Evolutionary conservation across 2,329 filamentous ascomycete genomes (phyloP), one percentile per base, ranked within the genome.

Genomic region (Pestalotiopsis sp.): DNA sequence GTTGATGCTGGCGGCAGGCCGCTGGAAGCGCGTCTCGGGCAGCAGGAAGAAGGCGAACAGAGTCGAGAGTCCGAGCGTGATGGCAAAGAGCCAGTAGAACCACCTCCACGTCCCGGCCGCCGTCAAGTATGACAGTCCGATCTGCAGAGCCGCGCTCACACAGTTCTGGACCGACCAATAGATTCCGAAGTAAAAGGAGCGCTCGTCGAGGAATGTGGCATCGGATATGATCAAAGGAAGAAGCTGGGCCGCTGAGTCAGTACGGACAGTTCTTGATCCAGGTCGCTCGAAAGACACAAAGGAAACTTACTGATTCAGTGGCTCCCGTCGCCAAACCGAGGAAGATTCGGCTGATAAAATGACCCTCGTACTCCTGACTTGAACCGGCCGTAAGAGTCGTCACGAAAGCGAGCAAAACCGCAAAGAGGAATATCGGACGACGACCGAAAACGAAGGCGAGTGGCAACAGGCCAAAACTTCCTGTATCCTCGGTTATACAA

Each of bases 81-180:
- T 79, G 11, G 75, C 76, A 23, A 80, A 79, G 1, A 82, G 74
- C 78, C 79, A 81, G 63, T 82, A 83, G 71, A 80, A 82, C 79
- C 80, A 83, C 49, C 79, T 73, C 81, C 81, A 82, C 1, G 77
- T 76, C 0, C 79, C 70, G 4, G 77, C 76, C 1, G 76, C 77
- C 2, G 76, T 78, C 36, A 80, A 72, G 59, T 82, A 82, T 4
- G 77, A 79, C 2, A 72, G 73, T 2, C 77, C 77, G 4, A 82
- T 72, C 25, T 77, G 78, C 36, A 82, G 74, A 2, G 69, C 71
- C 6, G 74, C 72, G 45, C 74, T 76, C 65, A 82, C 72, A 23
- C 76, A 73, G 58, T 78, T 82, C 61, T 82, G 80, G 0, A 76
- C 74, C 38, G 76, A 79, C 79, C 80, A 81, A 70, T 82, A 82